Percentiles rank a stretch among this genome's conserved stretches.
Evolutionary conservation across 1,139 yeast species (phyloP).

Genomic region (Kodamaea arcana): DNA sequence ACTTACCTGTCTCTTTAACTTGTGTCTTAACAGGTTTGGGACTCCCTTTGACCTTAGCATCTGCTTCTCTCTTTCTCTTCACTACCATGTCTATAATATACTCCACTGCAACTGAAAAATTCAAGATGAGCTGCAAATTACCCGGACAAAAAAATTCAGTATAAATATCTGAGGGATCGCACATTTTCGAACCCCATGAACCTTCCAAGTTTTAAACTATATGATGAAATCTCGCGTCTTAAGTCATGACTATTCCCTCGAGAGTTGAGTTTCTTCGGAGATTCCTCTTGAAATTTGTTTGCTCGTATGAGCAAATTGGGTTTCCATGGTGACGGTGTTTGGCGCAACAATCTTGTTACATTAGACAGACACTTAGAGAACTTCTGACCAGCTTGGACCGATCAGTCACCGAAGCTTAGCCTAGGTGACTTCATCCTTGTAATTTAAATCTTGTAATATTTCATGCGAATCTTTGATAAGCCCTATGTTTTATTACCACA

Average conservation of each 20-base stretch:
- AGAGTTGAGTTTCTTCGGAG: constrained; percentile 35
- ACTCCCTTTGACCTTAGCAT: too few species aligned
- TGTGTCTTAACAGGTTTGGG: constrained; percentile 3
- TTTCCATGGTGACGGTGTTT: constrained; percentile 54
- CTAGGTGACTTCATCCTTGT: too few species aligned
- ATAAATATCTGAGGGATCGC: constrained; percentile 15
- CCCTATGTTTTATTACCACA: too few species aligned
- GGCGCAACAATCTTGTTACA: constrained; percentile 65
- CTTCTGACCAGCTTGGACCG: constrained; percentile 35
- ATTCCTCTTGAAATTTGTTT: constrained; percentile 36
- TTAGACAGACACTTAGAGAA: constrained; percentile 44
- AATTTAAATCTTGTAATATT: too few species aligned
- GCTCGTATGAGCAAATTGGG: constrained; percentile 42
- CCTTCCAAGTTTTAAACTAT: constrained; percentile 54
- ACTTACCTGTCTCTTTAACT: constrained; percentile 11
- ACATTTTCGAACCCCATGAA: constrained; percentile 26
- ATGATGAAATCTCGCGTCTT: constrained; percentile 62
- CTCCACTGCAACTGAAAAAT: too few species aligned
- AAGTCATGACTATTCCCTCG: constrained; percentile 45
- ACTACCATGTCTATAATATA: too few species aligned
- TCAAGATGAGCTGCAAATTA: constrained; percentile 11
- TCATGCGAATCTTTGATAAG: too few species aligned
- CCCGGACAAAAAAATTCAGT: constrained; percentile 16
- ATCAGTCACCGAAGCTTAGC: too few species aligned
- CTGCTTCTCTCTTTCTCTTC: too few species aligned